A percentile compares a stretch with the other conserved stretches of the same genome.
Conservation (phyloP, 805 yeast genomes). For the Kregervanrija delftensis region DNA sequence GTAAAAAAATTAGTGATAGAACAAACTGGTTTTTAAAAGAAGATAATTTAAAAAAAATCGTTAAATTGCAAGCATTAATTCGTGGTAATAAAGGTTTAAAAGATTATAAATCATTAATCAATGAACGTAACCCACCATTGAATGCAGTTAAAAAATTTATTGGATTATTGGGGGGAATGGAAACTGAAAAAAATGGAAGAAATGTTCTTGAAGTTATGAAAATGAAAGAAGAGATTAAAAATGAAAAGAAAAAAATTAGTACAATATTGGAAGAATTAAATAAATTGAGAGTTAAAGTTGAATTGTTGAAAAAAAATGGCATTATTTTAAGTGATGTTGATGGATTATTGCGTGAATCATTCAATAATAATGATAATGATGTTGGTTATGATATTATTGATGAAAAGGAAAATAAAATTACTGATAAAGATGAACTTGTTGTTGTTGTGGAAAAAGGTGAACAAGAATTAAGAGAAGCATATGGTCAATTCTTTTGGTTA, state of each 20-base stretch:
- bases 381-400: slow-evolving; percentile 66
- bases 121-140: slow-evolving; percentile 70
- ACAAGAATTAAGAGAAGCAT: slow-evolving; percentile 51
- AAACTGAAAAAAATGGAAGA: slow-evolving; percentile 37
- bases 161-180: slow-evolving; percentile 56
- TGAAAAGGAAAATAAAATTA: slow-evolving; percentile 19
- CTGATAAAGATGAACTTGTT: not conserved
- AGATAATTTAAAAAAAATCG: slow-evolving; percentile 48
- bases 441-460: slow-evolving; percentile 30
- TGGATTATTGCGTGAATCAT: slow-evolving; percentile 18
- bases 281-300: slow-evolving; percentile 70
- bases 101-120: slow-evolving; percentile 68
- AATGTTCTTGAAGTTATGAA: slow-evolving; percentile 5
- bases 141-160: slow-evolving; percentile 73
- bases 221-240: slow-evolving; percentile 37
- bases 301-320: slow-evolving; percentile 70
- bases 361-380: slow-evolving; percentile 28
- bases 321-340: slow-evolving; percentile 66
- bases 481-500: slow-evolving; percentile 73
- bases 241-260: slow-evolving; percentile 64
- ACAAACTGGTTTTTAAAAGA: slow-evolving; percentile 42
- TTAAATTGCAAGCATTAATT: slow-evolving; percentile 68
- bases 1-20: slow-evolving; percentile 30
- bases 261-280: slow-evolving; percentile 67
- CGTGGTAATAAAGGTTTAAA: slow-evolving; percentile 60